Base-by-base conservation (phyloP, 2,329 filamentous ascomycete genomes). In the Domatiomyces globalis region DNA sequence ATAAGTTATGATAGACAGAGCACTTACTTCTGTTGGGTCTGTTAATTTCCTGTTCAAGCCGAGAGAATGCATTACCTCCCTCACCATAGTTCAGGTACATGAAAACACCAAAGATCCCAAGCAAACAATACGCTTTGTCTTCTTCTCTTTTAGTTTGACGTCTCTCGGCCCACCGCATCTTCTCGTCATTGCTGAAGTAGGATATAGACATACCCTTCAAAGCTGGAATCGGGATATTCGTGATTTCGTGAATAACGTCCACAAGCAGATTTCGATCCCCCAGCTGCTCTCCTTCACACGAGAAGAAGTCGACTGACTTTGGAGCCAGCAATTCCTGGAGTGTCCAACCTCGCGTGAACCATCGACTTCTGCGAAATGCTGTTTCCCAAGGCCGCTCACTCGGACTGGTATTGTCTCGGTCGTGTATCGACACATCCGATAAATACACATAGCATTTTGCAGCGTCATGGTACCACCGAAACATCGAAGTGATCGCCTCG, bases 11-110 rank as follows among this genome's bases (percentile, higher is more conserved):
- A n/a, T n/a, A n/a, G n/a, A n/a, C n/a, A n/a, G n/a, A n/a, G n/a
- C n/a, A n/a, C 22, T 25, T 25, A 25, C 22, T 25, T 25, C 22
- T 6, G 6, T 25, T 25, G 6, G 3, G 22, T 6, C 22, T 47
- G 45, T 7, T 42, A 18, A 53, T 53, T 27, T 53, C 48, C 47
- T 43, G 43, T 46, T 64, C 60, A 2, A 64, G 54, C 9, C 62
- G 51, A 1, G n/a, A n/a, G 45, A 63, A 63, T 1, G 62, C 60
- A 18, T 54, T 51, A 6, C 51, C 9, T 47, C 50, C 50, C 57
- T 63, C 63, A 12, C 64, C 64, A 50, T 66, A 65, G 1, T 63
- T 49, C 4, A 64, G 48, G 2, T 60, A 56, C 57, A 66, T 63
- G 20, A 61, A 49, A 1, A 66, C 54, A 42, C 52, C 55, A 44